phyloP scores from a whole-genome alignment of 305 asterid species.

The Fraxinus sp. region DNA sequence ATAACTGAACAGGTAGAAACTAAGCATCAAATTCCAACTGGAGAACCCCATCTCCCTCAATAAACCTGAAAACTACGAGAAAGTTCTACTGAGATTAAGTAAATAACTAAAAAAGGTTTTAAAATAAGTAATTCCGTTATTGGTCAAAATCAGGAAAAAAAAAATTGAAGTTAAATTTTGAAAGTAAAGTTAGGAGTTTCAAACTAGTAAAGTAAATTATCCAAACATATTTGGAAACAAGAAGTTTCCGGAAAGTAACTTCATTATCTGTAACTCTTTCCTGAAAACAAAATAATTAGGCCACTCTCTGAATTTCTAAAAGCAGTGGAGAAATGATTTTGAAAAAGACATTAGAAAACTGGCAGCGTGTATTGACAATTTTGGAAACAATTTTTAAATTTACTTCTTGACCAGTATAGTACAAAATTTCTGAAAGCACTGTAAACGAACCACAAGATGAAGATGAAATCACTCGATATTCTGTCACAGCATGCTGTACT shows the following conservation, averaged over 20 bases:
- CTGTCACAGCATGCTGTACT: conserved; percentile 77
- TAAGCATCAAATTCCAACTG: not conserved
- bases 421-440: conserved; percentile 20
- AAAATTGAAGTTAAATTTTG: not conserved
- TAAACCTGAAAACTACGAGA: not conserved
- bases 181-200: not conserved
- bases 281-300: not conserved
- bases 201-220: not conserved
- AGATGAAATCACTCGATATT: conserved; percentile 67
- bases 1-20: not conserved
- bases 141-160: not conserved
- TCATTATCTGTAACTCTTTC: not conserved
- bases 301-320: not conserved
- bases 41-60: not conserved
- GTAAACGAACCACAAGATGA: conserved; percentile 55
- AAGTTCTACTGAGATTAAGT: not conserved
- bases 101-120: not conserved
- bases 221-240: not conserved
- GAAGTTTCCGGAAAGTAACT: not conserved
- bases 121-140: not conserved
- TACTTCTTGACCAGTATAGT: not conserved
- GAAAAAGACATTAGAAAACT: not conserved
- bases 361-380: not conserved
- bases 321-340: not conserved
- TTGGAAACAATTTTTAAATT: not conserved